Base-by-base conservation (phyloP, 1,139 yeast genomes). In the Candida sp. region DNA sequence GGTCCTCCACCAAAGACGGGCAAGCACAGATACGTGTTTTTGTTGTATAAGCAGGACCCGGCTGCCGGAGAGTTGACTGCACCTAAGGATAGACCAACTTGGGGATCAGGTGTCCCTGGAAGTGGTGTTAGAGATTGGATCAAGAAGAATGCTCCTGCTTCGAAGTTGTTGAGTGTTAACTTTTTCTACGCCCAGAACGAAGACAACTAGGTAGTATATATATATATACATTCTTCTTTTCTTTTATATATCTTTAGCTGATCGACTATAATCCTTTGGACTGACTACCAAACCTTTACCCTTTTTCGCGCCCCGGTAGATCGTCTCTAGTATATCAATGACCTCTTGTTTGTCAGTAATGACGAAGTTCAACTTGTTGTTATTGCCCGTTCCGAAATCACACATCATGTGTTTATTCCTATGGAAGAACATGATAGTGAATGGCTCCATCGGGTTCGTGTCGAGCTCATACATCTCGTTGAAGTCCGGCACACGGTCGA, bases 341-440 rank as follows among this genome's bases (percentile, higher is more conserved):
- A 94, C 69, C 59, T 92, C 98, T 67, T 94, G 98, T 57, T 88
- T 87, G 63, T 90, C 92, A 45, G 84, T 85, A 34, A 94, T 74
- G 48, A 69, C 63, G 69, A 94, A 94, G 64, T 92, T 92, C 72
- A 94, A 74, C 74, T 94, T 94, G 74, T 96, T 94, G 70, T 96
- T 94, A 66, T 94, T 91, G 41, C 99, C 99, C 0, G 99, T 94
- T 2, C 99, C 99, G 69, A 92, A 92, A 73, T 94, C 99, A 70
- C 97, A 90, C 91, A 93, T 85, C 96, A 96, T 93, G 67, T 94
- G 99, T 67, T 92, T 93, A 71, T 94, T 94, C 49, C 96, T 76
- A 70, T 83, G 91, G 67, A 94, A 94, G 65, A 94, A 93, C 98
- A 94, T 94, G 50, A 94, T 78, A 46, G 96, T 86, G 78, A 90